A percentile compares a stretch with the other conserved stretches of the same genome.
Conservation (phyloP, 345 rosid species). For the Viola odorata region DNA sequence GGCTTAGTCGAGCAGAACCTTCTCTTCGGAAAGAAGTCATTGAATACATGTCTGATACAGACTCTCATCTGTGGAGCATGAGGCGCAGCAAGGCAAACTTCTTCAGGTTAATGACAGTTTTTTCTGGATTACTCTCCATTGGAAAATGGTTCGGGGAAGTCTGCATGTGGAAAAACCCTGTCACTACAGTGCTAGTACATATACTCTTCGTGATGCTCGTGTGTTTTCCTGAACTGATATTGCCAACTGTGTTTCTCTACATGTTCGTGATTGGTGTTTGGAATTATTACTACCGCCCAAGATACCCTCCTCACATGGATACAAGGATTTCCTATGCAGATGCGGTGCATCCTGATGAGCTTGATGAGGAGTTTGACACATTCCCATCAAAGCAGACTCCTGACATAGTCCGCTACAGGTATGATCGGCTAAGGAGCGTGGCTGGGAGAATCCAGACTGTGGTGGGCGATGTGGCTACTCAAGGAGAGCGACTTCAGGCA, state of each 20-base stretch:
- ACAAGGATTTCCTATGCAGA: slow-evolving; percentile 25
- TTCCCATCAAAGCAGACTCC: slow-evolving; percentile 19
- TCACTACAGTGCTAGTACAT: slow-evolving; percentile 26
- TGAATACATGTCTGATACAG: slow-evolving; percentile 27
- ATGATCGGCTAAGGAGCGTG: slow-evolving; percentile 26
- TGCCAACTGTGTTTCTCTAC: slow-evolving; percentile 22
- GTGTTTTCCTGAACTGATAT: slow-evolving; percentile 24
- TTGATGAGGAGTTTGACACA: slow-evolving; percentile 28
- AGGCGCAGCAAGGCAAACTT: slow-evolving; percentile 33
- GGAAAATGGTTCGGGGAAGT: slow-evolving; percentile 27
- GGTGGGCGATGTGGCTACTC: slow-evolving; percentile 26
- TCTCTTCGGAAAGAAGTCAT: slow-evolving; percentile 26
- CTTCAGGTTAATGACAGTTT: slow-evolving; percentile 25
- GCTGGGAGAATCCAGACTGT: slow-evolving; percentile 31
- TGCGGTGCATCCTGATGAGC: slow-evolving; percentile 24
- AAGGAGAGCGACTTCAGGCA: slow-evolving; percentile 26
- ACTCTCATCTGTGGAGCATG: slow-evolving; percentile 32
- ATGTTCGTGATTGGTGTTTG: slow-evolving; percentile 27
- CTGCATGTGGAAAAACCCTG: slow-evolving; percentile 22
- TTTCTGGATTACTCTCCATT: slow-evolving; percentile 17
- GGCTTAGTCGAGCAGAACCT: slow-evolving; percentile 29
- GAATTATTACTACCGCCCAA: slow-evolving; percentile 23
- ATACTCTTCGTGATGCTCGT: slow-evolving; percentile 24
- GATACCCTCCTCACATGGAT: slow-evolving; percentile 30
- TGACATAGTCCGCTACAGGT: slow-evolving; percentile 22